These are phyloP conservation scores for Fusarium humuli DNA, from an alignment of 2,329 filamentous ascomycete genomes.

Conservation along the genomic window DNA sequence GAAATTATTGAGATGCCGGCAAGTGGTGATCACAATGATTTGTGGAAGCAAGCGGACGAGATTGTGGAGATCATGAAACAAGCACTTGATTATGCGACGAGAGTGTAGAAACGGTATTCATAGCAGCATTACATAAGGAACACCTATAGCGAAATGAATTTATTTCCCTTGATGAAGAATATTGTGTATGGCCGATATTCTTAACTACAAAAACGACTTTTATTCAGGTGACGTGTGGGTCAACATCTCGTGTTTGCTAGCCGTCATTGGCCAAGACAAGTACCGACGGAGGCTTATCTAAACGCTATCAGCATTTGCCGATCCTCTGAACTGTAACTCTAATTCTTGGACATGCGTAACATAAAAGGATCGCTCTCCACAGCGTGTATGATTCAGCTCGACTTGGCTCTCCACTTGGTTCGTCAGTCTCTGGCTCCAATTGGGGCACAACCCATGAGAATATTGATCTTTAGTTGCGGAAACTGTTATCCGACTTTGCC, in stretches of 20 bases:
- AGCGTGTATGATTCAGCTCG: neutral
- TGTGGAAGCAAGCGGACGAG: neutral
- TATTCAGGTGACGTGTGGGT: neutral
- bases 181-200: neutral
- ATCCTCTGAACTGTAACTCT: neutral
- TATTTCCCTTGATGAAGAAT: neutral
- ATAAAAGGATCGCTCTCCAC: neutral
- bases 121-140: neutral
- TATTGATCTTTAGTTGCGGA: neutral
- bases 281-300: neutral
- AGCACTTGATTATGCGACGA: neutral
- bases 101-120: neutral
- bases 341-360: neutral
- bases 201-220: neutral
- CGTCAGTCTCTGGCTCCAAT: neutral
- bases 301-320: neutral
- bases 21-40: conserved; percentile 6
- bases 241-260: neutral
- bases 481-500: neutral
- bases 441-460: neutral
- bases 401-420: neutral
- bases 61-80: neutral
- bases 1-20: neutral
- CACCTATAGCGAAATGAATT: neutral
- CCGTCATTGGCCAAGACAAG: neutral